Conservation (phyloP, 176 grass and related monocot genomes). For the Paspalum vaginatum region DNA sequence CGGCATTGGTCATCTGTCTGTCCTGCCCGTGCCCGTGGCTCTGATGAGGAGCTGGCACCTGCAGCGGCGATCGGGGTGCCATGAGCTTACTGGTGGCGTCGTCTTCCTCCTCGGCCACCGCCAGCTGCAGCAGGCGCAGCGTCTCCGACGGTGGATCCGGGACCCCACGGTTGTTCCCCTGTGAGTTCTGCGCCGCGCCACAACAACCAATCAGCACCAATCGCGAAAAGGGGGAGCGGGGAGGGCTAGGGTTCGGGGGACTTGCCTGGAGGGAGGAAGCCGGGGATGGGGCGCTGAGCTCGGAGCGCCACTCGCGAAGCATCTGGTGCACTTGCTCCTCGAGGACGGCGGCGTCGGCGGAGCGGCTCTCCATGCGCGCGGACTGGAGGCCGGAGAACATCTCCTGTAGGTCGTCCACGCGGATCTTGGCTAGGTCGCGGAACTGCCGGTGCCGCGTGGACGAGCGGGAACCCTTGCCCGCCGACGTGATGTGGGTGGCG, state of each 20-base stretch:
- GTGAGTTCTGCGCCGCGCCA: constrained; percentile 36
- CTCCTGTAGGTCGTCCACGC: constrained; percentile 85
- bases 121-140: constrained; percentile 69
- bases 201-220: constrained; percentile 23
- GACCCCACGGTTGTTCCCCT: constrained; percentile 54
- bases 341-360: constrained; percentile 75
- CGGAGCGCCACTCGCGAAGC: constrained; percentile 88
- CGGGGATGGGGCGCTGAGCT: constrained; percentile 82
- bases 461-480: constrained; percentile 61
- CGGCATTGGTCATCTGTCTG: constrained; percentile 36
- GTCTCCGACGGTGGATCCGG: constrained; percentile 65
- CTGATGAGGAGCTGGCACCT: constrained; percentile 20
- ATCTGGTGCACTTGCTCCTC: constrained; percentile 92
- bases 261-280: constrained; percentile 74
- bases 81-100: constrained; percentile 81
- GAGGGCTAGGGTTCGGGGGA: constrained; percentile 40
- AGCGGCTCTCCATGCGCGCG: constrained; percentile 83
- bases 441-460: constrained; percentile 69
- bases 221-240: not conserved
- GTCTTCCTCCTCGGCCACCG: constrained; percentile 76
- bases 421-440: constrained; percentile 86
- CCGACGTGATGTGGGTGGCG: constrained; percentile 26
- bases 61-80: constrained; percentile 32
- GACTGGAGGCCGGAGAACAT: constrained; percentile 89
- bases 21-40: constrained; percentile 39